Evolutionary conservation across 345 rosid species (phyloP).

Genomic region (Eucalyptus shirleyi): DNA sequence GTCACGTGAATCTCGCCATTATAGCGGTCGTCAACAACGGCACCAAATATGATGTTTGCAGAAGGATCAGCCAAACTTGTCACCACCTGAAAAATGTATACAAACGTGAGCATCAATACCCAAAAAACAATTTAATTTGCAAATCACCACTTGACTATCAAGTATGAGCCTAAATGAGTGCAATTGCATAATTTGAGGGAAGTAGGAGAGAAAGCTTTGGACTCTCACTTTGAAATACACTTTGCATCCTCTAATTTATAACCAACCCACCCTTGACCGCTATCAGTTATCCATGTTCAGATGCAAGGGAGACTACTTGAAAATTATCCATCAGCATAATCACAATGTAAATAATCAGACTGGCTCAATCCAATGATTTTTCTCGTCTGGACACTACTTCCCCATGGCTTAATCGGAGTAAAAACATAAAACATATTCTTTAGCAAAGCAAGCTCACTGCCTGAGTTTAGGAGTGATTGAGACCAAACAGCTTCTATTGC

Average conservation of each 20-base stretch:
- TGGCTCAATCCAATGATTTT: neutral
- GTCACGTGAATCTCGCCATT: conserved; percentile 95
- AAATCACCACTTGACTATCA: neutral
- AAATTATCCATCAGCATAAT: neutral
- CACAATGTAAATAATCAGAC: neutral
- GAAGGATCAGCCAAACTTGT: conserved; percentile 98
- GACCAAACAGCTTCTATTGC: neutral
- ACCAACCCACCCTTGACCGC: neutral
- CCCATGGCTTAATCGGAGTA: neutral
- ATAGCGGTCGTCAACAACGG: conserved; percentile 93
- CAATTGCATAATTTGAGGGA: neutral
- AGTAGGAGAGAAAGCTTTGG: neutral
- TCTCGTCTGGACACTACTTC: neutral
- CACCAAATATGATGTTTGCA: conserved; percentile 97
- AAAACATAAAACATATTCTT: neutral
- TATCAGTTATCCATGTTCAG: neutral
- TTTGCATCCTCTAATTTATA: neutral
- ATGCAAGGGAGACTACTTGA: neutral
- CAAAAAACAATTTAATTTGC: neutral
- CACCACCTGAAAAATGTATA: conserved; percentile 48
- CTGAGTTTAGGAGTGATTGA: neutral
- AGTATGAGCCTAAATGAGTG: neutral
- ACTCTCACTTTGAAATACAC: neutral
- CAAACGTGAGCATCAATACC: neutral
- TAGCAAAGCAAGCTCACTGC: neutral